Evolutionary conservation across 2,329 filamentous ascomycete genomes (phyloP).

Genomic region (Knufia fluminis): DNA sequence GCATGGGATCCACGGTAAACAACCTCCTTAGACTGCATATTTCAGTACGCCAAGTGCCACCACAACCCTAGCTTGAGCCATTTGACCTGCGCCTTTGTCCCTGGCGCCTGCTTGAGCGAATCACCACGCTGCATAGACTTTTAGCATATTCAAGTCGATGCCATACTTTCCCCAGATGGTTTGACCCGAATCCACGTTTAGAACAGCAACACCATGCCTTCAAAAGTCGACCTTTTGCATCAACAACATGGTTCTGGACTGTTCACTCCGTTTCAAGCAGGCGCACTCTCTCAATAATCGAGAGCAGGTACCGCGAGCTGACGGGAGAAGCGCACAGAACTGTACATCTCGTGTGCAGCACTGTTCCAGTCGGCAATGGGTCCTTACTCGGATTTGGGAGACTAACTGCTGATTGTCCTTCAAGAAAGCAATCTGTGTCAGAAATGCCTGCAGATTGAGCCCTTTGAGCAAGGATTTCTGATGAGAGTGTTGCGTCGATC

Average conservation of each 20-base stretch:
- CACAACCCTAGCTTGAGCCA: background rate
- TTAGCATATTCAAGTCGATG: background rate
- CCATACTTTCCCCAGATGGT: constrained; percentile 2
- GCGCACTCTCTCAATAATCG: no score
- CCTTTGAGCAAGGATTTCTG: background rate
- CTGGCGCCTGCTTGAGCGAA: constrained; percentile 1
- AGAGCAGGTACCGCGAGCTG: no score
- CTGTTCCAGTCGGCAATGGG: no score
- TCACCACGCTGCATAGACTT: background rate
- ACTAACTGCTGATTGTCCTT: no score
- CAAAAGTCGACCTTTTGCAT: background rate
- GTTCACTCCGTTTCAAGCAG: background rate
- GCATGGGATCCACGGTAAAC: constrained; percentile 5
- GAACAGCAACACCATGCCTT: background rate
- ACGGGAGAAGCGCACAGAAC: no score
- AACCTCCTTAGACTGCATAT: background rate
- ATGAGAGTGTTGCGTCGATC: background rate
- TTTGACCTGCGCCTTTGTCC: background rate
- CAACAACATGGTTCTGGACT: background rate
- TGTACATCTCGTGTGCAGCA: no score
- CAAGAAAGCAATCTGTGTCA: background rate
- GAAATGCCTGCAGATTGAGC: background rate
- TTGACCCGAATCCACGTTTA: background rate
- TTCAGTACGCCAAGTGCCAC: constrained; percentile 2
- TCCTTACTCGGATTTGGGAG: no score